These are phyloP conservation scores for Dactylellina sp. DNA, from an alignment of 2,329 filamentous ascomycete genomes.

Conservation along the genomic window DNA sequence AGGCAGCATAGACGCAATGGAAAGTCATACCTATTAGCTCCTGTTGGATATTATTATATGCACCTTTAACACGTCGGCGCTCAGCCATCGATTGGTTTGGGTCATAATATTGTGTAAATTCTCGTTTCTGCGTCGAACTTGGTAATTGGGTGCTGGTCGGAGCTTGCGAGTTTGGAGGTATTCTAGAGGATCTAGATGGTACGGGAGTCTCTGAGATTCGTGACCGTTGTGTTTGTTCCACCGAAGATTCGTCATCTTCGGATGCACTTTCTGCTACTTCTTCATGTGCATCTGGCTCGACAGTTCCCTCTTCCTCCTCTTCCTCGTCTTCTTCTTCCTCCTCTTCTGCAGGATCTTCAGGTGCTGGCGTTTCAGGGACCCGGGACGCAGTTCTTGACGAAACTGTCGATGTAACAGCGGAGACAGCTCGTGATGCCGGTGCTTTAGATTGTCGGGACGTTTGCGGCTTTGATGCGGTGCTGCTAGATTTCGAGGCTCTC, in stretches of 20 bases:
- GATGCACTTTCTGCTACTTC: constrained; percentile 1
- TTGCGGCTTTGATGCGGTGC: constrained; percentile 1
- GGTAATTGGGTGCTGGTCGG: constrained; percentile 24
- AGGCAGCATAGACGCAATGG: background rate
- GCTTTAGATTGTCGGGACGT: constrained; percentile 13
- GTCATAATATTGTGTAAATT: constrained; percentile 43
- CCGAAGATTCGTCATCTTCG: constrained; percentile 13
- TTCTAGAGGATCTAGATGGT: constrained; percentile 12
- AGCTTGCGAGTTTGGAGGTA: constrained; percentile 16
- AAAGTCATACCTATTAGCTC: constrained; percentile 34
- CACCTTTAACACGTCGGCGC: constrained; percentile 43
- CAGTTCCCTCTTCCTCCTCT: background rate
- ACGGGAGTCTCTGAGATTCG: constrained; percentile 29
- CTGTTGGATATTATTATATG: constrained; percentile 42
- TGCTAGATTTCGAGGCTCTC: constrained; percentile 11
- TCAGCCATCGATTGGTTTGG: constrained; percentile 53
- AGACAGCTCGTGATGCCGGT: background rate
- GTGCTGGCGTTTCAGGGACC: constrained; percentile 30
- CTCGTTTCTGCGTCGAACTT: constrained; percentile 17
- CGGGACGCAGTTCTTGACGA: constrained; percentile 30
- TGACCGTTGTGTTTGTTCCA: constrained; percentile 25
- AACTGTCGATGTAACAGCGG: constrained; percentile 11
- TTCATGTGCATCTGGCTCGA: constrained; percentile 24
- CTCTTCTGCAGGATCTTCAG: constrained; percentile 16
- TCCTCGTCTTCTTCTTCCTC: constrained; percentile 2